Evolutionary conservation across 768 basidiomycete genomes (phyloP).

Genomic region (Calocybe indica): DNA sequence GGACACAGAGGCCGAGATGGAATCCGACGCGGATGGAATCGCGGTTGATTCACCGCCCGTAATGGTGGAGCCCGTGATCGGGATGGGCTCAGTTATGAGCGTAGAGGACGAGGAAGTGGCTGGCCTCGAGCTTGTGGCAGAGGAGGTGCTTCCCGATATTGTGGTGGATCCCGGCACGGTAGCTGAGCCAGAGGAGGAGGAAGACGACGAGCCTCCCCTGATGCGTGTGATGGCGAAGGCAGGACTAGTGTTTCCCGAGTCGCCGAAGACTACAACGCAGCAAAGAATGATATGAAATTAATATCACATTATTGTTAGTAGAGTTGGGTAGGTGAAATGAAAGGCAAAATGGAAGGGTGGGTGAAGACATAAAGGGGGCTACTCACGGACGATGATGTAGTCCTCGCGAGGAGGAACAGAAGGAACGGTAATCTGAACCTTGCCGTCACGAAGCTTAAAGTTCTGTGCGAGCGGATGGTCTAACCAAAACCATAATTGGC

Average conservation of each 20-base stretch:
- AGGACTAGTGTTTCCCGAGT: conserved; percentile 59
- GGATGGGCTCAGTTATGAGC: conserved; percentile 21
- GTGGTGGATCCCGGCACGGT: neutral
- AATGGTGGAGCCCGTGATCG: conserved; percentile 24
- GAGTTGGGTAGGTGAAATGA: neutral
- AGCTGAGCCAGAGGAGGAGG: conserved; percentile 9
- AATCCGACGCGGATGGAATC: neutral
- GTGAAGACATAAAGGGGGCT: neutral
- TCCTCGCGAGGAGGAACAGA: conserved; percentile 32
- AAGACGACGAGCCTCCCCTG: conserved; percentile 17
- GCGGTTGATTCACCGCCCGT: conserved; percentile 16
- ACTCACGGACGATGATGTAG: conserved; percentile 64
- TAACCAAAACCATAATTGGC: conserved; percentile 16
- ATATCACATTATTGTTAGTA: neutral
- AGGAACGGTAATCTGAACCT: conserved; percentile 48
- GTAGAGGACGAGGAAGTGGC: conserved; percentile 15
- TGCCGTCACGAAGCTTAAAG: conserved; percentile 47
- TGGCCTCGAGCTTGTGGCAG: conserved; percentile 9
- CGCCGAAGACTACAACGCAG: conserved; percentile 48
- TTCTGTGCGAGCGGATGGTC: conserved; percentile 51
- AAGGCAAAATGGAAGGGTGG: neutral
- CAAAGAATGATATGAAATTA: conserved; percentile 3
- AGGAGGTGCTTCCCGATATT: neutral
- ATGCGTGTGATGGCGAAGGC: conserved; percentile 56
- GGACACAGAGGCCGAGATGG: neutral